Conservation (phyloP, 2,329 filamentous ascomycete genomes). For the Colletotrichum destructivum region DNA sequence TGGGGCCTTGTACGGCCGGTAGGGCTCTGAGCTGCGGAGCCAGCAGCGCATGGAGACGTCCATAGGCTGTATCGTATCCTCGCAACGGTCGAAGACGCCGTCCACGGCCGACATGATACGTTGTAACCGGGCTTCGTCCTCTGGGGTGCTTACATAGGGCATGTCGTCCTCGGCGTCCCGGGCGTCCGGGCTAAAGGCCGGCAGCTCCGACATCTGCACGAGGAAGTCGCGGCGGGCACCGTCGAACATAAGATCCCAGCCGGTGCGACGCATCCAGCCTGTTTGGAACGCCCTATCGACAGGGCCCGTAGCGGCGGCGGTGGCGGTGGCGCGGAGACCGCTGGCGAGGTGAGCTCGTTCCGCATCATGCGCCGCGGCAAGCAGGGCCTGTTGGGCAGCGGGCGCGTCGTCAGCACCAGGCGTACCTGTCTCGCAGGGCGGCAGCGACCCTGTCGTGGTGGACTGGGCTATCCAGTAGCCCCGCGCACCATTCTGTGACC, state of each 20-base stretch:
- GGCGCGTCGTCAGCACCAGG: neutral
- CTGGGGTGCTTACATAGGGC: neutral
- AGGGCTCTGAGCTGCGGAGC: slow-evolving; percentile 9
- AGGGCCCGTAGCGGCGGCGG: neutral
- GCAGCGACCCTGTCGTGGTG: neutral
- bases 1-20: slow-evolving; percentile 14
- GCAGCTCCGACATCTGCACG: slow-evolving; percentile 8
- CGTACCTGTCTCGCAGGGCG: neutral
- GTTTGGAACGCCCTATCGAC: slow-evolving; percentile 6
- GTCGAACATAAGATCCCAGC: slow-evolving; percentile 11
- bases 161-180: neutral
- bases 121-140: neutral
- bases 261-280: slow-evolving; percentile 8
- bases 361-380: neutral
- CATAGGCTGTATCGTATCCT: slow-evolving; percentile 1
- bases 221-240: slow-evolving; percentile 4
- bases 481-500: slow-evolving; percentile 1
- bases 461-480: slow-evolving; percentile 5
- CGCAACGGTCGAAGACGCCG: neutral
- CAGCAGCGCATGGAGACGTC: slow-evolving; percentile 19
- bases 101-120: neutral
- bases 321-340: neutral
- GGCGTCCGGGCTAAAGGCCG: neutral
- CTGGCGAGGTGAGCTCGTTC: slow-evolving; percentile 9
- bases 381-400: slow-evolving; percentile 12